Conservation (phyloP, 805 yeast genomes). For the Limtongia smithiae region DNA sequence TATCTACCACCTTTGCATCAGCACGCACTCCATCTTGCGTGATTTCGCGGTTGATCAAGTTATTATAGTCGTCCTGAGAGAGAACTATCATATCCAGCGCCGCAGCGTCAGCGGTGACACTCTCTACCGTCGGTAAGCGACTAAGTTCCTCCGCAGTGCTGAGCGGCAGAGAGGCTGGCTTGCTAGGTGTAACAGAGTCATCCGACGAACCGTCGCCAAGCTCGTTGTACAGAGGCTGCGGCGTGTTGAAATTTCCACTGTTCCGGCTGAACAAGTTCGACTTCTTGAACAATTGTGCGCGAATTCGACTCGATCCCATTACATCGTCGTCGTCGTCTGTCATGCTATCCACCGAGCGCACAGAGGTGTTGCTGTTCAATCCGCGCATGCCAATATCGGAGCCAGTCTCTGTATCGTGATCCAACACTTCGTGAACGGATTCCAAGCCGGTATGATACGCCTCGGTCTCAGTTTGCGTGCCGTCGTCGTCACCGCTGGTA, state of each 20-base stretch:
- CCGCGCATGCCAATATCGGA: slow-evolving; percentile 1
- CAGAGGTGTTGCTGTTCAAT: background rate
- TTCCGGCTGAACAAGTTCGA: slow-evolving; percentile 10
- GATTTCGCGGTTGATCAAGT: slow-evolving; percentile 3
- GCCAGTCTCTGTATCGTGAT: slow-evolving; percentile 37
- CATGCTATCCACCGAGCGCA: background rate
- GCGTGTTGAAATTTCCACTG: slow-evolving; percentile 24
- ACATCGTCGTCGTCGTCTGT: slow-evolving; percentile 23
- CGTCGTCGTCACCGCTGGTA: slow-evolving; percentile 32
- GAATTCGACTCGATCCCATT: slow-evolving; percentile 15
- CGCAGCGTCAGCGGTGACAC: slow-evolving; percentile 25
- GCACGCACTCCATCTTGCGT: slow-evolving; percentile 13
- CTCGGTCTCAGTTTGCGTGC: slow-evolving; percentile 15
- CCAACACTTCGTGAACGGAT: slow-evolving; percentile 32
- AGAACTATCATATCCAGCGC: slow-evolving; percentile 25
- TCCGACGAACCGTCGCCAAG: slow-evolving; percentile 18
- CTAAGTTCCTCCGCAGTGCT: too few relatives aligned
- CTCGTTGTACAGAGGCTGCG: slow-evolving; percentile 23
- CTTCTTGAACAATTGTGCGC: slow-evolving; percentile 4
- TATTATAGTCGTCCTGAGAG: slow-evolving; percentile 28
- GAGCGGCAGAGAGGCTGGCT: too few relatives aligned
- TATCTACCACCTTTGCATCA: slow-evolving; percentile 7
- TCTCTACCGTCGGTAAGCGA: slow-evolving; percentile 4
- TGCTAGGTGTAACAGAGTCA: too few relatives aligned
- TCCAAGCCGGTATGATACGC: slow-evolving; percentile 33